These are phyloP conservation scores for Aeminium ludgeri DNA, from an alignment of 495 filamentous ascomycete genomes.

Conservation along the genomic window DNA sequence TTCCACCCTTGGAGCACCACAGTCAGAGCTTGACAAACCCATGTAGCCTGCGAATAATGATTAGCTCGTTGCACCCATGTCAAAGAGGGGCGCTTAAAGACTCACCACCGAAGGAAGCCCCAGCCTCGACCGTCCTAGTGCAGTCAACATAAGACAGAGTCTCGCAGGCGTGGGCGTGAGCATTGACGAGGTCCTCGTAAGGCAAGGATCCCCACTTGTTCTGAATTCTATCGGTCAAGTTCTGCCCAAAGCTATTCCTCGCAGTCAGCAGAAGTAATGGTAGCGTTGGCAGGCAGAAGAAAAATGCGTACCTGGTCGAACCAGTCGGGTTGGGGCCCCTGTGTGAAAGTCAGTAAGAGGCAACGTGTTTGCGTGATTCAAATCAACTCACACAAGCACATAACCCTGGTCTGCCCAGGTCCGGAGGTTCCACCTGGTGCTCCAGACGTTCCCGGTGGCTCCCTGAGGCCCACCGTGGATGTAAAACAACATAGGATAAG, in stretches of 20 bases:
- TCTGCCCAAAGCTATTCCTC: slow-evolving; percentile 66
- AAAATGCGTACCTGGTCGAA: too few relatives aligned
- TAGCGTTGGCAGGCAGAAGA: too few relatives aligned
- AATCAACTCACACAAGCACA: slow-evolving; percentile 64
- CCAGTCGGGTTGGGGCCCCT: slow-evolving; percentile 61
- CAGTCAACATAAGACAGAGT: slow-evolving; percentile 64
- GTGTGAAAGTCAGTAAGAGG: too few relatives aligned
- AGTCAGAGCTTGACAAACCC: too few relatives aligned
- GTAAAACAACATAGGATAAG: slow-evolving; percentile 67
- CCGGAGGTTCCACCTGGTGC: slow-evolving; percentile 79
- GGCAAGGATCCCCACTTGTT: slow-evolving; percentile 65
- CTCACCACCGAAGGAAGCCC: slow-evolving; percentile 76
- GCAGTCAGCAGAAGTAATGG: too few relatives aligned
- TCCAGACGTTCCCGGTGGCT: slow-evolving; percentile 71
- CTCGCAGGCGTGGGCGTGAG: slow-evolving; percentile 58
- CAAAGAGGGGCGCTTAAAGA: too few relatives aligned
- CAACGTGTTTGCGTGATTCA: too few relatives aligned
- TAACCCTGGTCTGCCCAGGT: slow-evolving; percentile 87
- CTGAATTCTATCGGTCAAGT: slow-evolving; percentile 12
- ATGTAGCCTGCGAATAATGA: too few relatives aligned
- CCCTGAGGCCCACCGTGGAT: slow-evolving; percentile 85
- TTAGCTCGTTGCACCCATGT: too few relatives aligned
- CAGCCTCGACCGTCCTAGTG: slow-evolving; percentile 57
- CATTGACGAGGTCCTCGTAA: slow-evolving; percentile 65
- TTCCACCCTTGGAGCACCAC: too few relatives aligned